Percentiles rank a stretch among this genome's conserved stretches.
Conservation (phyloP, 306 rosid species). For the Quercus gilva region DNA sequence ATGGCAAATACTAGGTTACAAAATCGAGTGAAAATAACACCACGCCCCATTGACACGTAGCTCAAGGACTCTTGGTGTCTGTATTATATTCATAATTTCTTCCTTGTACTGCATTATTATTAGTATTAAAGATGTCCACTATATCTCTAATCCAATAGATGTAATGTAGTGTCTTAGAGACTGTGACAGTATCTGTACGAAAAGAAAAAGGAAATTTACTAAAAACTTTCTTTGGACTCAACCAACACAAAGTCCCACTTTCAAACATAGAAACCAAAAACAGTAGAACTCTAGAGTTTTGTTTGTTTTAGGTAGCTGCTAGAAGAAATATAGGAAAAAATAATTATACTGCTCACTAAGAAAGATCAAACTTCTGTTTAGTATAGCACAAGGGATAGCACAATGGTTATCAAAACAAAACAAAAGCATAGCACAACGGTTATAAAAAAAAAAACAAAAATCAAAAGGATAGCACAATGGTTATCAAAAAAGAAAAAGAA, state of each 20-base stretch:
- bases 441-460: no score
- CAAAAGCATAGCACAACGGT: no score
- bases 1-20: conserved; percentile 20
- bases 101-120: neutral
- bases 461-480: no score
- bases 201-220: neutral
- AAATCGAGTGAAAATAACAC: conserved; percentile 7
- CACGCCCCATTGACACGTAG: conserved; percentile 13
- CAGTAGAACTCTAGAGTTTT: neutral
- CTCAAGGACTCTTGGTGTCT: conserved; percentile 25
- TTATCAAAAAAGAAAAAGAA: no score
- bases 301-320: neutral
- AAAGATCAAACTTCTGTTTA: neutral
- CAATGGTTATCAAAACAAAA: no score
- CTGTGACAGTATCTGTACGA: neutral
- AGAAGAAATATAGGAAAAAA: neutral
- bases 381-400: no score
- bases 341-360: neutral
- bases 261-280: neutral
- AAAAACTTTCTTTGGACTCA: neutral
- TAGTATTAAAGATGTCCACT: neutral
- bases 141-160: neutral
- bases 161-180: neutral
- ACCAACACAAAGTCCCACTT: neutral
- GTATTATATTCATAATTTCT: neutral